phyloP scores from a whole-genome alignment of 192 early-diverging fungal genomes.

The Podila horticola region DNA sequence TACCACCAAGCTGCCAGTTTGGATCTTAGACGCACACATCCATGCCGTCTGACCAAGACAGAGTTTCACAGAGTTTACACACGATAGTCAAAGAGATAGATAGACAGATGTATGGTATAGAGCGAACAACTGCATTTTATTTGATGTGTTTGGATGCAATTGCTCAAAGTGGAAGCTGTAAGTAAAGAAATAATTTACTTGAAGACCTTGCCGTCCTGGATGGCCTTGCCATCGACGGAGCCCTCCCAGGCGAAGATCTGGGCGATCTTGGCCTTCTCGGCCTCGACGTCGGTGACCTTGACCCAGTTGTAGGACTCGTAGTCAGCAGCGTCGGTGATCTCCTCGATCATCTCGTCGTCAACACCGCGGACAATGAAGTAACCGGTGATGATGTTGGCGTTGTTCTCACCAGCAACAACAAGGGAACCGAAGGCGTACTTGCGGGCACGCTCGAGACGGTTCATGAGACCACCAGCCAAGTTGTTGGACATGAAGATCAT shows the following conservation, averaged over 20 bases:
- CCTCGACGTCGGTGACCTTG: constrained; percentile 77
- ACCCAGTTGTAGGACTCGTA: constrained; percentile 89
- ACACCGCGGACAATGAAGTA: constrained; percentile 93
- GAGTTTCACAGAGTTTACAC: too few species aligned
- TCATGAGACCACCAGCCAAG: constrained; percentile 93
- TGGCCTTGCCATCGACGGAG: constrained; percentile 73
- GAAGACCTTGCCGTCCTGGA: constrained; percentile 89
- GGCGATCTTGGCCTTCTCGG: constrained; percentile 45
- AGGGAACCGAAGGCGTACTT: constrained; percentile 96
- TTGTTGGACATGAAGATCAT: constrained; percentile 92
- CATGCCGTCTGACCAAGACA: too few species aligned
- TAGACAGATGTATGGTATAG: too few species aligned
- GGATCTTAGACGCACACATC: too few species aligned
- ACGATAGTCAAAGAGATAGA: too few species aligned
- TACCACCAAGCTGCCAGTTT: too few species aligned
- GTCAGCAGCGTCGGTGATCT: constrained; percentile 80
- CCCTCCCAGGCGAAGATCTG: constrained; percentile 84
- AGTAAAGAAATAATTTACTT: constrained; percentile 62
- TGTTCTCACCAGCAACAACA: constrained; percentile 83
- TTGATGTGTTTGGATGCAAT: too few species aligned
- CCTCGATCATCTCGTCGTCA: constrained; percentile 45
- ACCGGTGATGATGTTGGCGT: constrained; percentile 91
- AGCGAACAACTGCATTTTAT: too few species aligned
- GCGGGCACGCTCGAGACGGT: constrained; percentile 89
- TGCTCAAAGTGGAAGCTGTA: too few species aligned